These are phyloP conservation scores for Hemisphaericaspora xylofermentans DNA, from an alignment of 1,139 yeast genomes.

Conservation along the genomic window DNA sequence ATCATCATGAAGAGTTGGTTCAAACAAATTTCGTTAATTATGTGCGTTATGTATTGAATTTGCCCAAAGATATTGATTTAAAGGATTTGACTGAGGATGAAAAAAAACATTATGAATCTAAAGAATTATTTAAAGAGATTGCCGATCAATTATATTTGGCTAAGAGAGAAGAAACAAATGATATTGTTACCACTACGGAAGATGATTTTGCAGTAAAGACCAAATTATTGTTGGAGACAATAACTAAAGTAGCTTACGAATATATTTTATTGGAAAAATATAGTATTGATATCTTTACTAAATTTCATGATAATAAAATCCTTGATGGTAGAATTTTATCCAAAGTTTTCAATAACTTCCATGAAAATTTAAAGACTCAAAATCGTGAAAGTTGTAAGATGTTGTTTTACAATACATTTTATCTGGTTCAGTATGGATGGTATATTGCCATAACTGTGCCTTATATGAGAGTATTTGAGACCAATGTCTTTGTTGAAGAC, in stretches of 20 bases:
- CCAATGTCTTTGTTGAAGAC: constrained; percentile 32
- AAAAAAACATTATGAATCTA: constrained; percentile 31
- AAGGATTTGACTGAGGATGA: constrained; percentile 22
- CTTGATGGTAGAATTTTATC: constrained; percentile 26
- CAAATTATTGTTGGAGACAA: constrained; percentile 27
- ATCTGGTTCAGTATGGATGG: constrained; percentile 42
- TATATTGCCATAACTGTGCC: constrained; percentile 38
- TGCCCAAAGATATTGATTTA: constrained; percentile 24
- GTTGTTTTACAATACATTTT: constrained; percentile 33
- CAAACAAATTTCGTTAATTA: constrained; percentile 42
- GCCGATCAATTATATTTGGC: constrained; percentile 27
- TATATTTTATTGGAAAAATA: constrained; percentile 43
- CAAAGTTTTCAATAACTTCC: constrained; percentile 24
- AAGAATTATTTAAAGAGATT: constrained; percentile 25
- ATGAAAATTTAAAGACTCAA: constrained; percentile 14
- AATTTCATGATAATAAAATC: constrained; percentile 34
- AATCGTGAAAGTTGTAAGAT: constrained; percentile 28
- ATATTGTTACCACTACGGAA: constrained; percentile 18
- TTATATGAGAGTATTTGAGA: constrained; percentile 37
- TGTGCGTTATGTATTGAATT: constrained; percentile 32
- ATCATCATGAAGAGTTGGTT: constrained; percentile 36
- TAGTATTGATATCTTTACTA: constrained; percentile 37
- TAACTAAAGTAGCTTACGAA: constrained; percentile 42
- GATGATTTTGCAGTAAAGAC: constrained; percentile 15
- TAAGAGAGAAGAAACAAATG: constrained; percentile 34